Evolutionary conservation across 2,329 filamentous ascomycete genomes (phyloP).

Genomic region (Penicillium frequentans): DNA sequence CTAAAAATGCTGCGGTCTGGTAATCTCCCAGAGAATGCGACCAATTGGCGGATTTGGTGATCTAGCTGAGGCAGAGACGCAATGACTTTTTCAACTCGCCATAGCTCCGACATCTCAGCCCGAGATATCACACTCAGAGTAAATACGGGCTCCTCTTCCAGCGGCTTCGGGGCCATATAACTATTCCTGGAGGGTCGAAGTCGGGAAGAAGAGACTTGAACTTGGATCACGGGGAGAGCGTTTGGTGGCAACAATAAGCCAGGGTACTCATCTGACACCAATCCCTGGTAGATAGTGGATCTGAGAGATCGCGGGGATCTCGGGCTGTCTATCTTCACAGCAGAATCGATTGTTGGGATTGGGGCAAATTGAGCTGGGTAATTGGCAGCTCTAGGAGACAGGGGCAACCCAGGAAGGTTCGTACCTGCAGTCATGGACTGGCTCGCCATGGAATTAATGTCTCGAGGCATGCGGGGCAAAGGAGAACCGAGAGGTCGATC

Average conservation of each 20-base stretch:
- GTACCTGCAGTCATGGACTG: constrained; percentile 58
- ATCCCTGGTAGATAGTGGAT: constrained; percentile 67
- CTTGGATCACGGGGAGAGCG: constrained; percentile 78
- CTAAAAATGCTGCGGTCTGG: constrained; percentile 86
- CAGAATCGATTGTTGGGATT: constrained; percentile 39
- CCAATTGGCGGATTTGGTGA: constrained; percentile 71
- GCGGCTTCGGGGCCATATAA: constrained; percentile 72
- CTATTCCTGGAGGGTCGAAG: constrained; percentile 89
- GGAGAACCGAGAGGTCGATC: constrained; percentile 62
- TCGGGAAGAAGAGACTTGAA: constrained; percentile 90
- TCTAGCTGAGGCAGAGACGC: constrained; percentile 79
- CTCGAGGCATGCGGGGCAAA: constrained; percentile 57
- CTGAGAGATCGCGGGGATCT: constrained; percentile 32
- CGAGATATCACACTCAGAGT: constrained; percentile 83
- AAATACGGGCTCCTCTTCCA: constrained; percentile 92
- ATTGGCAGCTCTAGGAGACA: constrained; percentile 72
- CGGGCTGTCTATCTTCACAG: constrained; percentile 37
- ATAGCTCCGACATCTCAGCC: constrained; percentile 66
- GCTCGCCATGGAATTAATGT: constrained; percentile 27
- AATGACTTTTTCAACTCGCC: constrained; percentile 92
- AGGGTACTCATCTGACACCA: constrained; percentile 83
- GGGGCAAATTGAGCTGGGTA: constrained; percentile 69
- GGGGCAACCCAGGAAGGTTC: constrained; percentile 53
- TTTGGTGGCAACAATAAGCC: constrained; percentile 84
- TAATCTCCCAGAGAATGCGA: constrained; percentile 70